These are phyloP conservation scores for Allium sativum DNA, from an alignment of 106 monocot genomes.

Conservation along the genomic window DNA sequence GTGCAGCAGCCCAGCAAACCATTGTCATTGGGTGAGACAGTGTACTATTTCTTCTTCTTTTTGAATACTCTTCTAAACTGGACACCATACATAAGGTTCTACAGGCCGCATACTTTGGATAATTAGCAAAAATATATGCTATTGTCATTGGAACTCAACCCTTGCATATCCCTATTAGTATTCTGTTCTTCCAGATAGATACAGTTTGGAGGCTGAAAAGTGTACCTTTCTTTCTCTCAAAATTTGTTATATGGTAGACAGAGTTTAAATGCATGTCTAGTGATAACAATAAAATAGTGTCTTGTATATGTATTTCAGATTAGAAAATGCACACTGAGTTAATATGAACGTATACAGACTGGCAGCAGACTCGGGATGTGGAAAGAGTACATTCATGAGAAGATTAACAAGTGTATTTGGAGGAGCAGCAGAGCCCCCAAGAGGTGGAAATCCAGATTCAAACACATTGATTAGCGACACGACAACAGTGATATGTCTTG, in stretches of 20 bases:
- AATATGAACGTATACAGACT: constrained; percentile 14
- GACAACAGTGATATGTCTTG: constrained; percentile 91
- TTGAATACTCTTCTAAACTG: no score
- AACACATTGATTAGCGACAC: constrained; percentile 94
- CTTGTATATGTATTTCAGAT: background rate
- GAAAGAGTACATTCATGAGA: constrained; percentile 99
- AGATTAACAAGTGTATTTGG: constrained; percentile 92
- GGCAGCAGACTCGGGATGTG: constrained; percentile 95
- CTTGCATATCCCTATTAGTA: no score
- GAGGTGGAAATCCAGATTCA: constrained; percentile 92
- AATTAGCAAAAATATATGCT: no score
- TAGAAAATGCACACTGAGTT: background rate
- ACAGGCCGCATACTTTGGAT: no score
- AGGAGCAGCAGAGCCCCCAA: constrained; percentile 80
- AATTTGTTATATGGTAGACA: background rate
- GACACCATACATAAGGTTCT: no score
- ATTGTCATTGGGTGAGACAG: constrained; percentile 50
- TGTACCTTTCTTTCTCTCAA: no score
- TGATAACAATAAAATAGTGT: background rate
- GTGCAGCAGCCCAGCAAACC: constrained; percentile 59
- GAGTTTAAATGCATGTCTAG: background rate
- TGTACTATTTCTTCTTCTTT: no score
- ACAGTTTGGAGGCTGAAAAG: no score
- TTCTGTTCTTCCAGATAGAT: no score
- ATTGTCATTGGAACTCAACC: no score